Percentiles rank a stretch among this genome's conserved stretches.
phyloP scores from a whole-genome alignment of 495 filamentous ascomycete species.

The Penicillium herquei region DNA sequence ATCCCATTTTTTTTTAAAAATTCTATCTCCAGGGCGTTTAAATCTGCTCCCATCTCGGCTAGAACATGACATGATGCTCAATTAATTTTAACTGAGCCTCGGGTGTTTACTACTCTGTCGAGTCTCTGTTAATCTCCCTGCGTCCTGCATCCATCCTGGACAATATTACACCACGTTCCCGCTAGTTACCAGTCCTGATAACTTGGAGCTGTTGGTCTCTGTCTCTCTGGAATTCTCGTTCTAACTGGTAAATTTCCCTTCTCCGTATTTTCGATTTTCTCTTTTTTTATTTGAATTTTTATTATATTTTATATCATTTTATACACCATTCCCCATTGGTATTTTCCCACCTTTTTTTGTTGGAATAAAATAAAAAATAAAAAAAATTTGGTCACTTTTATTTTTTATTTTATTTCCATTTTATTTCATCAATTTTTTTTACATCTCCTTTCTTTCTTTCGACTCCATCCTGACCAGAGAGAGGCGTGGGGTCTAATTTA shows the following conservation, averaged over 20 bases:
- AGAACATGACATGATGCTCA: constrained; percentile 9
- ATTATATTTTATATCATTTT: constrained; percentile 2
- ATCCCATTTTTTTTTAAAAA: neutral
- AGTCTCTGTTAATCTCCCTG: constrained; percentile 22
- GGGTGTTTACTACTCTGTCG: constrained; percentile 24
- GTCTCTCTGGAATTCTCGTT: constrained; percentile 14
- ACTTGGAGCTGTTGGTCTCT: constrained; percentile 1
- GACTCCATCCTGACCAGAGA: constrained; percentile 1
- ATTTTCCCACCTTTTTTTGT: constrained; percentile 9
- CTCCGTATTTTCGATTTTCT: constrained; percentile 7
- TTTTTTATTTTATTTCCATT: neutral
- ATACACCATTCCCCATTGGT: no score
- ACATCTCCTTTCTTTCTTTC: constrained; percentile 5
- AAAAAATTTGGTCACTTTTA: no score
- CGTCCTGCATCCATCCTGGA: constrained; percentile 40
- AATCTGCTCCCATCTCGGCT: constrained; percentile 15
- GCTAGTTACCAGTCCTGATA: constrained; percentile 37
- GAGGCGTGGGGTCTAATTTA: constrained; percentile 1
- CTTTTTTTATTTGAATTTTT: constrained; percentile 10
- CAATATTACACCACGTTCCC: constrained; percentile 45
- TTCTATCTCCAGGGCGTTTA: constrained; percentile 10
- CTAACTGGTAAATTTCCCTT: constrained; percentile 7
- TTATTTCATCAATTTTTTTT: constrained; percentile 14
- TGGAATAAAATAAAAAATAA: neutral
- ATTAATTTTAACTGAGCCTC: constrained; percentile 20